Base-by-base conservation (phyloP, 768 basidiomycete genomes). In the Phanerochaete sordida region DNA sequence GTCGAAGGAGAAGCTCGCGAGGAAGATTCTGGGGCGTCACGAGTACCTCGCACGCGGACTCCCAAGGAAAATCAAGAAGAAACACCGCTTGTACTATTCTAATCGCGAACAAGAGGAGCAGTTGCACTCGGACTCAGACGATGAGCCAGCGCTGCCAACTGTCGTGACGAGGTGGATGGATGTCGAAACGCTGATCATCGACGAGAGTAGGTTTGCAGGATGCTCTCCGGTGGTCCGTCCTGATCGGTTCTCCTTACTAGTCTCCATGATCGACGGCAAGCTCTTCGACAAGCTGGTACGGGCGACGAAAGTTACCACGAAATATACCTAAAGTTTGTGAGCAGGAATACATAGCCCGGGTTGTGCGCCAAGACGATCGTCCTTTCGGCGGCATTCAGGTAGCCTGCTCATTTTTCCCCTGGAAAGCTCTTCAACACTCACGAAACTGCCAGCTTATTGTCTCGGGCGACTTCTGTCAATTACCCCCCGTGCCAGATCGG, bases 321-420 rank as follows among this genome's bases (percentile, higher is more conserved):
- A 23, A 6, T 72, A 75, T 13, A 72, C 73, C 58, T 66, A 68
- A 46, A 0, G 9, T n/a, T 19, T 9, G 39, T 19, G 19, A 24
- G 16, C 50, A 88, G 86, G 84, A 86, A 68, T 67, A 72, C 28
- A 82, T 95, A 24, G 93, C 84, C 49, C 79, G 81, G 39, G 67
- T 71, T 23, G 45, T 92, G 16, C 77, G 90, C 46, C 69, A 76
- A 23, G 81, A 75, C 50, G 68, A 73, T 0, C 62, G 62, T 48
- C 90, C 91, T 0, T 95, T 93, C 65, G 93, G 93, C 13, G 93
- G 92, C 4, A 91, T 95, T 46, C 93, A 94, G 88, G 82, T n/a
- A n/a, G n/a, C n/a, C n/a, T n/a, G n/a, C n/a, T n/a, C n/a, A n/a
- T n/a, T n/a, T n/a, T n/a, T n/a, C n/a, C n/a, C n/a, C n/a, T n/a